Evolutionary conservation across 371 early-diverging fungal genomes (phyloP), one percentile per base, ranked within the genome.

Genomic region (Parasitella parasitica): DNA sequence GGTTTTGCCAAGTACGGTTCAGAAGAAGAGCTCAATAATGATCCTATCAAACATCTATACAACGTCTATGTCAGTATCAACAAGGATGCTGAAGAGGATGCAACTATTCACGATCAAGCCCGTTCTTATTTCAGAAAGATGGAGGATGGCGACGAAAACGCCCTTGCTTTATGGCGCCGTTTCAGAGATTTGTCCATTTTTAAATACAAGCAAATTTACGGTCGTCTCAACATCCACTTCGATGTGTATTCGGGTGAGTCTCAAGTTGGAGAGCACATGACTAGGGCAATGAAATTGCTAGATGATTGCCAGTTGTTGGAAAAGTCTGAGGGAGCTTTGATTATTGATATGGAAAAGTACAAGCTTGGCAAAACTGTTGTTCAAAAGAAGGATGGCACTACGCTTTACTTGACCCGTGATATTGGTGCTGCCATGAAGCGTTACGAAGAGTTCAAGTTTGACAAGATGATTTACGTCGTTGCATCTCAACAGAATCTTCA

Each of bases 221-320:
- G 84, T 16, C 95, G 96, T 66, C 83, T 99, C 62, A 95, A 96
- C 77, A 88, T 99, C 63, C 63, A 88, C 15, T 99, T 99, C 71
- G 99, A 99, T 76, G 88, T 97, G 36, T 99, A 97, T 77, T 97
- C 97, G 34, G 99, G 99, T 48, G 99, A 99, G 84, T 97, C 98
- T 28, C 90, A 95, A 77, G 97, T 97, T 62, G 87, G 87, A 32
- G 83, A 87, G 24, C 87, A 89, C 51, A 93, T 94, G 87, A 72
- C 78, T 6, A 82, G 81, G 32, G 96, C 95, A n/a, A 80, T 95
- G 65, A 67, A 87, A 48, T 77, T 89, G 72, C 85, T 95, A 51
- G 72, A 84, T 18, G 87, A 87, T 30, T 77, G 86, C 64, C 86
- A 87, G 20, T 66, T 97, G 46, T 61, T 96, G 41, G 71, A 83